A percentile compares a stretch with the other conserved stretches of the same genome.
phyloP scores from a whole-genome alignment of 805 yeast genomes.

The Sungouiella thailandica region DNA sequence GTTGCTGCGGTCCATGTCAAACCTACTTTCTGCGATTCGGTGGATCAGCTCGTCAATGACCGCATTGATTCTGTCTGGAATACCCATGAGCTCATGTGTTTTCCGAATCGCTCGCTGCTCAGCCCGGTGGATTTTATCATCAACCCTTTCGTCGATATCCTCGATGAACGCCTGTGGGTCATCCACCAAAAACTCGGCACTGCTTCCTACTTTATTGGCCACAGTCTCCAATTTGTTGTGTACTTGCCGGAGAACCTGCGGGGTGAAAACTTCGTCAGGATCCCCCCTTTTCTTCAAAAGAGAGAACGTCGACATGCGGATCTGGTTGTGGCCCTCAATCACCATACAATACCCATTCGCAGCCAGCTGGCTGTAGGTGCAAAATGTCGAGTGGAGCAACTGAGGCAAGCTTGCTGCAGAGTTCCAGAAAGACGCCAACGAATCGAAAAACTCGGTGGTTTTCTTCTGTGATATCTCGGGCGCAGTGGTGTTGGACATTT shows the following conservation, averaged over 20 bases:
- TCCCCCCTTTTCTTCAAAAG: background rate
- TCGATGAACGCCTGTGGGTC: conserved; percentile 18
- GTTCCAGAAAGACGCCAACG: background rate
- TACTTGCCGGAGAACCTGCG: conserved; percentile 19
- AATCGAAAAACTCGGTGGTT: background rate
- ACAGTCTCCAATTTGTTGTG: conserved; percentile 12
- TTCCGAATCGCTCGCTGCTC: background rate
- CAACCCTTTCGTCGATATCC: conserved; percentile 5
- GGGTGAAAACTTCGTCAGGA: background rate
- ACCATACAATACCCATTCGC: background rate
- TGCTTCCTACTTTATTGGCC: conserved; percentile 13
- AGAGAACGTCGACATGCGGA: background rate
- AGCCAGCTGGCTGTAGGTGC: background rate
- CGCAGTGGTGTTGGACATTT: background rate
- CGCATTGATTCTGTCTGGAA: background rate
- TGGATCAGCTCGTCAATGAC: background rate
- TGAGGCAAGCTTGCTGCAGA: background rate
- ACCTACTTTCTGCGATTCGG: background rate
- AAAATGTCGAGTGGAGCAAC: background rate
- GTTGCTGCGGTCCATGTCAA: background rate
- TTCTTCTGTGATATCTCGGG: background rate
- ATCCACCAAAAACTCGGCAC: conserved; percentile 16
- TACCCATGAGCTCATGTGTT: background rate
- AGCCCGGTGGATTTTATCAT: conserved; percentile 15
- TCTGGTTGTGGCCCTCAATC: background rate